Evolutionary conservation across 2,329 filamentous ascomycete species (phyloP).

Genomic region (Fusarium cyanostomum): DNA sequence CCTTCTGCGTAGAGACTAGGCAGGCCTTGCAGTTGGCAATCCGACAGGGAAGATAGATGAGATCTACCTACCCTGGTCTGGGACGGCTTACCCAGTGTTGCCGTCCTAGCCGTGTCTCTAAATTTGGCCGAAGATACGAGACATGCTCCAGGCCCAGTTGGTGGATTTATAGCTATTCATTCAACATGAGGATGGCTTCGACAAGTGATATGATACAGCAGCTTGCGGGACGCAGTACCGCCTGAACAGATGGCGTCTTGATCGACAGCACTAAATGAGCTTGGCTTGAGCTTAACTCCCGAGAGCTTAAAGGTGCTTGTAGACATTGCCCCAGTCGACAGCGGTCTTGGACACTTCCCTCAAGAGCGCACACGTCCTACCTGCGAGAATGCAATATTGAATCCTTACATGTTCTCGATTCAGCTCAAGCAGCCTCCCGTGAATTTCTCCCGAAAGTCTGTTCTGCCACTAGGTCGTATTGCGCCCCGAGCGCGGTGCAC

Average conservation of each 20-base stretch:
- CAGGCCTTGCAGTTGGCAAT: background rate
- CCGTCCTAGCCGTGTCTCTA: slow-evolving; percentile 26
- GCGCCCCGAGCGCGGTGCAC: background rate
- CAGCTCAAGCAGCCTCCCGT: slow-evolving; percentile 16
- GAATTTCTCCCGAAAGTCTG: background rate
- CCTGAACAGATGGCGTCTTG: too few species aligned
- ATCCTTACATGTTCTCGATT: background rate
- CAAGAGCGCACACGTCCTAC: too few species aligned
- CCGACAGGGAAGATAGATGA: slow-evolving; percentile 17
- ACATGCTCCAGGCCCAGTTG: slow-evolving; percentile 8
- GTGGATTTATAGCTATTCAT: too few species aligned
- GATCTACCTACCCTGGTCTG: slow-evolving; percentile 19
- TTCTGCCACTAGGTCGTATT: slow-evolving; percentile 4
- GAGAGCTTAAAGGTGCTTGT: background rate
- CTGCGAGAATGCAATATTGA: too few species aligned
- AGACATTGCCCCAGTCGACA: background rate
- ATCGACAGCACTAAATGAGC: slow-evolving; percentile 14
- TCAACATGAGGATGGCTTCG: too few species aligned
- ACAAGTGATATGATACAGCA: too few species aligned
- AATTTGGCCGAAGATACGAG: slow-evolving; percentile 9
- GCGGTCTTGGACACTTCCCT: too few species aligned
- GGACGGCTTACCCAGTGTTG: background rate
- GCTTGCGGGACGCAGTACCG: too few species aligned
- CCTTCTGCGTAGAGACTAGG: slow-evolving; percentile 24
- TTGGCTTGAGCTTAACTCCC: slow-evolving; percentile 21